Evolutionary conservation across 2,329 filamentous ascomycete species (phyloP).

Genomic region (Hawksworthiomyces lignivorus): DNA sequence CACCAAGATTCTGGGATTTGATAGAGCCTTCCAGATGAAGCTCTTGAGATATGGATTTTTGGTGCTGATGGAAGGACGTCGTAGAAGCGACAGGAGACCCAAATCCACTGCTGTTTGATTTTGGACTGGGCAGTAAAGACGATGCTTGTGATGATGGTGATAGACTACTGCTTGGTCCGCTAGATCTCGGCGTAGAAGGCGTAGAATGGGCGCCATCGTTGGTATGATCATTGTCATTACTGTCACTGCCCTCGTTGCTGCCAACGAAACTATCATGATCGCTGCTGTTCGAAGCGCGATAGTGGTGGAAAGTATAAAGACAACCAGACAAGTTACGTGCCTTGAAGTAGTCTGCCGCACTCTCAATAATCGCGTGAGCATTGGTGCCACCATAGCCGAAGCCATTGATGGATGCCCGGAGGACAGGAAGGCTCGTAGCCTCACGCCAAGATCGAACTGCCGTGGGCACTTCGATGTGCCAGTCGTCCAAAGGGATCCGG

Average conservation of each 20-base stretch:
- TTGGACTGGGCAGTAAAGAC: neutral
- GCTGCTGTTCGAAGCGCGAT: neutral
- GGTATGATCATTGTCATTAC: no score
- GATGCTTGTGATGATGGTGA: neutral
- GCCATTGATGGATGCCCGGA: constrained; percentile 33
- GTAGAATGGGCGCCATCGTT: no score
- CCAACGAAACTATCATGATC: no score
- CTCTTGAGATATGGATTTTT: neutral
- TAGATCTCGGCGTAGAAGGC: no score
- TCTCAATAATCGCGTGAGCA: constrained; percentile 21
- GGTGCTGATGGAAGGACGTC: neutral
- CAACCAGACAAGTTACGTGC: neutral
- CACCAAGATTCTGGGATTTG: no score
- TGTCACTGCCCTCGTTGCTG: neutral
- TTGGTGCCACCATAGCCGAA: constrained; percentile 34
- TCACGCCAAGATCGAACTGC: constrained; percentile 25
- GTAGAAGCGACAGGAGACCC: no score
- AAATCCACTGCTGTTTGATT: no score
- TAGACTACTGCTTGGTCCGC: neutral
- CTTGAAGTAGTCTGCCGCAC: constrained; percentile 22
- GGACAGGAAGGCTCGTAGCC: constrained; percentile 2
- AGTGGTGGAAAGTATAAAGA: neutral
- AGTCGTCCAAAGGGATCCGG: constrained; percentile 35
- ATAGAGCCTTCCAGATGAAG: neutral
- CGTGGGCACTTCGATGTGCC: constrained; percentile 28